A percentile compares a stretch with the other conserved stretches of the same genome.
phyloP scores from a whole-genome alignment of 768 basidiomycete genomes.

The Kwoniella heveanensis region DNA sequence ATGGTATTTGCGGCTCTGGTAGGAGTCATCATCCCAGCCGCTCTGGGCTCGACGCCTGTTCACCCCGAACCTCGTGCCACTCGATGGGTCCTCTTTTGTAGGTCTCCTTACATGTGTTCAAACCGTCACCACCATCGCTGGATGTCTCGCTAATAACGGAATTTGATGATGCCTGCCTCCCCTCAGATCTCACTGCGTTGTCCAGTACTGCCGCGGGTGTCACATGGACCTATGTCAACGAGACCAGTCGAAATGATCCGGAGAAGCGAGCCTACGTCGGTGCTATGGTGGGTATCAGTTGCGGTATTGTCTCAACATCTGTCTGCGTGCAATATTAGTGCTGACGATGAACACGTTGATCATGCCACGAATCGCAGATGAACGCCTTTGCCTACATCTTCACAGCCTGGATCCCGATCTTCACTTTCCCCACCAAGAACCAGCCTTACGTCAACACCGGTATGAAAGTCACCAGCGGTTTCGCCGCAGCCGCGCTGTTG shows the following conservation, averaged over 20 bases:
- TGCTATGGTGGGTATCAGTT: slow-evolving; percentile 28
- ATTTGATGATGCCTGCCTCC: background rate
- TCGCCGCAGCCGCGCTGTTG: slow-evolving; percentile 26
- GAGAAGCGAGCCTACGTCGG: slow-evolving; percentile 43
- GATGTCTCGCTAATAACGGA: too few relatives aligned
- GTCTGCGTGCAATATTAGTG: background rate
- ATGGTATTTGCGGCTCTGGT: slow-evolving; percentile 32
- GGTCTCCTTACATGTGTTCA: too few relatives aligned
- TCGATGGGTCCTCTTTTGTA: slow-evolving; percentile 39
- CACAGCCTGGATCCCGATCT: slow-evolving; percentile 45
- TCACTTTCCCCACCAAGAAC: slow-evolving; percentile 43
- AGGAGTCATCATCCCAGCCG: slow-evolving; percentile 25
- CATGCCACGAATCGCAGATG: slow-evolving; percentile 35
- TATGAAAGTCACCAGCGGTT: slow-evolving; percentile 34
- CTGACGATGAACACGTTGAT: too few relatives aligned
- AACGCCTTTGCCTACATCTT: slow-evolving; percentile 42
- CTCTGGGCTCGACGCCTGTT: slow-evolving; percentile 33
- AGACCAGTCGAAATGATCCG: slow-evolving; percentile 36
- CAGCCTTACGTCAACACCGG: slow-evolving; percentile 40
- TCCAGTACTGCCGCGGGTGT: slow-evolving; percentile 28
- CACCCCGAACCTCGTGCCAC: slow-evolving; percentile 25
- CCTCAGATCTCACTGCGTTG: slow-evolving; percentile 29
- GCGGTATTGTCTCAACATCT: background rate
- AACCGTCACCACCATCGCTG: too few relatives aligned
- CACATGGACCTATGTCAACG: slow-evolving; percentile 39